Base-by-base conservation (phyloP, 768 basidiomycete genomes). In the Clitopilus passeckerianus region DNA sequence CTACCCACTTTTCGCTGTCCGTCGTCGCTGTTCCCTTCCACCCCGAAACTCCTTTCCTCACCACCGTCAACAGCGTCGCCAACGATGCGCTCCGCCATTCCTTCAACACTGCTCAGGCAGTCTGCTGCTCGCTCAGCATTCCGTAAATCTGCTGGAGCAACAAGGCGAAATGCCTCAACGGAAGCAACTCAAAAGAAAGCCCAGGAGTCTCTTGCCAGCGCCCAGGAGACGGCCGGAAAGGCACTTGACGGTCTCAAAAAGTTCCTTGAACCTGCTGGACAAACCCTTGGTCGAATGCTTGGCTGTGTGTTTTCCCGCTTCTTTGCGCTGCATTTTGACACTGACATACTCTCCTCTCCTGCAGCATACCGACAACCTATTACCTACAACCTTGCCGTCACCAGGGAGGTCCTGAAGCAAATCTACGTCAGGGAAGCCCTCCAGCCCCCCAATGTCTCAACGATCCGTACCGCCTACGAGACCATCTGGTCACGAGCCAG, bases 311-410 rank as follows among this genome's bases (percentile, higher is more conserved):
- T 16, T 62, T 68, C 6, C 41, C 52, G 22, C 30, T 53, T 43
- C 53, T 15, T 27, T 54, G 53, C n/a, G 41, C 23, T 24, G 18
- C 37, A 12, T 12, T 30, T 30, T 7, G 4, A 16, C 20, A 58
- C 46, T 7, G 6, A 10, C n/a, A 41, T 33, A 56, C 7, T 34
- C 22, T 46, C 37, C 57, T 65, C 34, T 54, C 22, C 43, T 33
- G 46, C 50, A 68, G 93, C 86, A 9, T 92, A 93, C 77, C 85
- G 85, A 61, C 80, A 90, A 67, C 91, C 92, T 5, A 68, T 94
- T 34, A 60, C 83, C 27, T 94, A 93, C 79, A 93, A 94, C 77
- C 75, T 90, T 27, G 69, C 86, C 57, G 91, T 95, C 53, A 78
- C 84, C 18, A 84, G 86, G 56, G 92, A 94, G 68, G 65, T 96